These are phyloP conservation scores for Taphrina flavorubra DNA, from an alignment of 1,139 yeast genomes.

Conservation along the genomic window DNA sequence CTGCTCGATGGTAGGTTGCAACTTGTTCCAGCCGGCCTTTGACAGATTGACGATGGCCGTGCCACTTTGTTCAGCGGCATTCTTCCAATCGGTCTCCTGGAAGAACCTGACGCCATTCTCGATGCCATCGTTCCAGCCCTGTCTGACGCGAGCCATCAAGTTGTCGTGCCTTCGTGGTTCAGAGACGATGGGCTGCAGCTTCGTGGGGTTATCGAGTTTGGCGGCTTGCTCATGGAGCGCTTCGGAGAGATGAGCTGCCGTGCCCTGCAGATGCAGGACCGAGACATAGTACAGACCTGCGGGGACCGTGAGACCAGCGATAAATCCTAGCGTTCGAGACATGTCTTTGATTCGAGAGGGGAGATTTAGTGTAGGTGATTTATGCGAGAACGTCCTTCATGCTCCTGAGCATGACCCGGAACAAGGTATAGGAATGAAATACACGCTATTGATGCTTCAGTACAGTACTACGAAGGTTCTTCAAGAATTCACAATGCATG, in stretches of 20 bases:
- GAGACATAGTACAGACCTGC: constrained; percentile 37
- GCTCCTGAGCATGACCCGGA: not conserved
- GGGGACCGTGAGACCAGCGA: constrained; percentile 38
- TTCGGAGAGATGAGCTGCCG: constrained; percentile 24
- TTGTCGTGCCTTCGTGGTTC: constrained; percentile 26
- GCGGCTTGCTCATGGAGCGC: constrained; percentile 30
- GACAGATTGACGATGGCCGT: constrained; percentile 19
- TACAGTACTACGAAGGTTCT: too few species aligned
- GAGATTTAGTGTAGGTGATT: not conserved
- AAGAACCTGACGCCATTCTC: constrained; percentile 27
- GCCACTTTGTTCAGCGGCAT: constrained; percentile 18
- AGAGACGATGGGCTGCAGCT: constrained; percentile 11
- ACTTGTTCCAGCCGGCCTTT: constrained; percentile 16
- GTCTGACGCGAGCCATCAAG: constrained; percentile 27
- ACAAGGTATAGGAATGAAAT: too few species aligned
- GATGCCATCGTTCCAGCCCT: constrained; percentile 35
- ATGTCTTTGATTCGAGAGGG: not conserved
- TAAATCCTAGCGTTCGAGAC: constrained; percentile 37
- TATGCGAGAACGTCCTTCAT: not conserved
- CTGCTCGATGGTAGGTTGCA: constrained; percentile 30
- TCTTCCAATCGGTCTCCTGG: constrained; percentile 31
- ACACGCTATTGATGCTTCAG: too few species aligned
- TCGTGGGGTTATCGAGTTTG: constrained; percentile 22
- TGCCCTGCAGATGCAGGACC: constrained; percentile 32
- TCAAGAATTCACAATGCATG: too few species aligned